Evolutionary conservation across 768 basidiomycete species (phyloP).

Genomic region (Collybiopsis luxurians): DNA sequence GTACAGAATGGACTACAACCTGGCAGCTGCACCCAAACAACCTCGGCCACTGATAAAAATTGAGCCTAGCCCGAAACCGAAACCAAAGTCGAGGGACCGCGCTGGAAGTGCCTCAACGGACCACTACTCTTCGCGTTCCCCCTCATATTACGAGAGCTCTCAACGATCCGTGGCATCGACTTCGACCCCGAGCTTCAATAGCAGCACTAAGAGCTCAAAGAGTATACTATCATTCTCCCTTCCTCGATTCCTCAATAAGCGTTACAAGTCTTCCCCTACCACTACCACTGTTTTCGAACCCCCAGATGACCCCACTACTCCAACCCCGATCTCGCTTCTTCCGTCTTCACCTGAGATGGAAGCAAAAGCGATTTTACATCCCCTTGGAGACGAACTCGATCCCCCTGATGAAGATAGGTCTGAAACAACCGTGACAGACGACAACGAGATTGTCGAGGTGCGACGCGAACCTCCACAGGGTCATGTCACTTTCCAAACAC

Average conservation of each 20-base stretch:
- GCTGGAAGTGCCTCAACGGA: neutral
- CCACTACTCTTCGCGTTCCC: neutral
- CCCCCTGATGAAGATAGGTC: neutral
- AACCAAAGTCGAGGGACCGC: neutral
- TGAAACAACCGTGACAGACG: neutral
- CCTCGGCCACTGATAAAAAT: neutral
- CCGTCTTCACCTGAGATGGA: neutral
- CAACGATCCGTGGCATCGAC: neutral
- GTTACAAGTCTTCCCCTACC: neutral
- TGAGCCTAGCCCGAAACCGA: neutral
- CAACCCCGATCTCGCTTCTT: neutral
- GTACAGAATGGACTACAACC: neutral
- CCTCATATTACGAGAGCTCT: neutral
- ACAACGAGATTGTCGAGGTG: slow-evolving; percentile 2
- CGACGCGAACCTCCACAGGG: neutral
- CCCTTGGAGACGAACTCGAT: neutral
- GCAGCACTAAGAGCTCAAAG: neutral
- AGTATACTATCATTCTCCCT: neutral
- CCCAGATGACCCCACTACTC: neutral
- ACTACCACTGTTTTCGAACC: neutral
- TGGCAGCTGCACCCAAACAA: neutral
- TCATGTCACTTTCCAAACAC: neutral
- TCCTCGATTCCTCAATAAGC: neutral
- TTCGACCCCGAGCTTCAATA: slow-evolving; percentile 4
- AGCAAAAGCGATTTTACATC: neutral